Evolutionary conservation across 129 eudicot species (phyloP), one percentile per base, ranked within the genome.

Genomic region (Daucus carota): DNA sequence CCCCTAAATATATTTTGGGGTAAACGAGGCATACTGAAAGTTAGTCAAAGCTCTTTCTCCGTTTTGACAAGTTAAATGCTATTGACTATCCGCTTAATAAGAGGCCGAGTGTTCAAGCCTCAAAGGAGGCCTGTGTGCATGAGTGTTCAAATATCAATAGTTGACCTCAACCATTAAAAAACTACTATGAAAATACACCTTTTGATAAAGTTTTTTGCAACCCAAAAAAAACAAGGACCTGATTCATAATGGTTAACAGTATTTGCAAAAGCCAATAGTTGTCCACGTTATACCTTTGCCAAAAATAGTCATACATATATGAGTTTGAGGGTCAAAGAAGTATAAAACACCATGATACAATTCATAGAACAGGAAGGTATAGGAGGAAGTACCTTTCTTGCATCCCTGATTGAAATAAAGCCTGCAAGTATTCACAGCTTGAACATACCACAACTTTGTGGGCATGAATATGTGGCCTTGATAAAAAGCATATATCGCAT

Each of bases 361-460:
- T 22, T 20, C 63, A 69, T 28, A 36, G 33, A 47, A 22, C 43
- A 79, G 24, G 22, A 43, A 57, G 68, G 40, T 33, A 6, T 72
- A n/a, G 14, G 31, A n/a, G 15, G 15, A 69, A 44, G 73, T 68
- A 93, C 98, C 98, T 93, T 82, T 93, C 98, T 68, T 87, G 89
- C 98, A 93, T 93, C 78, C 96, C 98, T 17, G 98, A 93, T 71
- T 73, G 86, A 83, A 93, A 90, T 76, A 90, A 67, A 76, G 96
- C 92, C 69, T 84, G 88, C 83, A 88, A 77, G 73, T 93, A 92
- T 44, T 87, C 87, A 70, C 96, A 90, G 73, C 92, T 79, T 77
- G 90, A 83, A 80, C 82, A 80, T 76, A 93, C 62, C 68, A 93
- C 76, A 75, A 84, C 87, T 79, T 83, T 88, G 70, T 93, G 96